A percentile compares a stretch with the other conserved stretches of the same genome.
Conservation (phyloP, 2,329 filamentous ascomycete species). For the Apiospora saccharicola region DNA sequence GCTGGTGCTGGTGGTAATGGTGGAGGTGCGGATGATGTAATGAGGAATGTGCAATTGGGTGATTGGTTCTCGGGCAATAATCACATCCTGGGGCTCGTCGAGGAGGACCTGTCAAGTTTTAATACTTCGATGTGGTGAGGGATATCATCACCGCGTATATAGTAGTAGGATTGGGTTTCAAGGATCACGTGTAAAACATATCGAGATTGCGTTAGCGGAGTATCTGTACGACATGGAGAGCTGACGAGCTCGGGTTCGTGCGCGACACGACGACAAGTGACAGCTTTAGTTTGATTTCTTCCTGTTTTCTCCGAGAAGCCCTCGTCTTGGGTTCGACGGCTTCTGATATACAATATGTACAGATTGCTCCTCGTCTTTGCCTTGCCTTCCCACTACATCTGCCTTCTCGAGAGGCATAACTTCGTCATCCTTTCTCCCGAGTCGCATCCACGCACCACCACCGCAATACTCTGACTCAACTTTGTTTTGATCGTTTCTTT, state of each 20-base stretch:
- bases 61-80: slow-evolving; percentile 46
- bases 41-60: slow-evolving; percentile 42
- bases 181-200: neutral
- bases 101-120: slow-evolving; percentile 43
- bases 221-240: neutral
- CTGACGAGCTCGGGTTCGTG: neutral
- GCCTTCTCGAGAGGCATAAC: neutral
- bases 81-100: slow-evolving; percentile 42
- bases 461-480: neutral
- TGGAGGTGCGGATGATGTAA: slow-evolving; percentile 27
- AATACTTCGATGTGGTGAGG: slow-evolving; percentile 35
- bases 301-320: slow-evolving; percentile 16
- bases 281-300: slow-evolving; percentile 19
- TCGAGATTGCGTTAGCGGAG: neutral
- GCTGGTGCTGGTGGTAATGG: slow-evolving; percentile 21
- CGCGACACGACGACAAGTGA: slow-evolving; percentile 12
- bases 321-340: neutral
- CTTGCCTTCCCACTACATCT: neutral
- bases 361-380: neutral
- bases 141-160: neutral
- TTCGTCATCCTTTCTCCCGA: neutral
- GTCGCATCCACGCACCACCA: neutral
- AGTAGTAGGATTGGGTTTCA: neutral
- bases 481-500: neutral
- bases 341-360: slow-evolving; percentile 23